Evolutionary conservation across 1,284 basidiomycete genomes (phyloP).

Genomic region (Tetrapyrgos nigripes): DNA sequence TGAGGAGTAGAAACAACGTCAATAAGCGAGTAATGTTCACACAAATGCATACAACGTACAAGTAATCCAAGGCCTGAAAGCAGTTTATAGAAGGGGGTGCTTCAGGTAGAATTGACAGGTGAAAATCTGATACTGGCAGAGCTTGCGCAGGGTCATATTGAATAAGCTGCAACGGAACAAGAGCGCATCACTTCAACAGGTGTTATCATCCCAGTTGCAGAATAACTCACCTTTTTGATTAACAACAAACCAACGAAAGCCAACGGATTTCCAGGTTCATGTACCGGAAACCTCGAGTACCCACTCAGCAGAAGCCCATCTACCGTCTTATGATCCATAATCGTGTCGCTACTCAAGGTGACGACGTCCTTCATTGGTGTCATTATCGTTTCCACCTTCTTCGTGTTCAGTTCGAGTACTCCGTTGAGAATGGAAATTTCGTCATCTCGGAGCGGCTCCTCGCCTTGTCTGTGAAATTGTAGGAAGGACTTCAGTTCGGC

Average conservation of each 20-base stretch:
- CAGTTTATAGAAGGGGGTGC: slow-evolving; percentile 87
- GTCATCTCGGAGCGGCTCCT: slow-evolving; percentile 89
- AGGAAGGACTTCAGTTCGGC: slow-evolving; percentile 94
- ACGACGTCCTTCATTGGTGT: slow-evolving; percentile 87
- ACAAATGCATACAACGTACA: slow-evolving; percentile 52
- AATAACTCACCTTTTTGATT: slow-evolving; percentile 71
- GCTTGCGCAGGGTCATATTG: slow-evolving; percentile 88
- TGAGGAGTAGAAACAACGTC: slow-evolving; percentile 33
- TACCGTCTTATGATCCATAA: slow-evolving; percentile 83
- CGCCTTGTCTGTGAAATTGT: slow-evolving; percentile 87
- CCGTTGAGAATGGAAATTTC: slow-evolving; percentile 91
- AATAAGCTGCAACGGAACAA: slow-evolving; percentile 66
- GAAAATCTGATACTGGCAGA: slow-evolving; percentile 77
- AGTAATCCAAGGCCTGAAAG: slow-evolving; percentile 86
- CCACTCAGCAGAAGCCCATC: slow-evolving; percentile 83
- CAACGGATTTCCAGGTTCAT: slow-evolving; percentile 76
- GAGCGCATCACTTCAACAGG: not conserved
- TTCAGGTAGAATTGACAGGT: slow-evolving; percentile 89
- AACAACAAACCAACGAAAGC: slow-evolving; percentile 90
- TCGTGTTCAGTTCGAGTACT: slow-evolving; percentile 85
- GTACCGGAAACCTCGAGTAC: slow-evolving; percentile 94
- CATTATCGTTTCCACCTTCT: slow-evolving; percentile 87
- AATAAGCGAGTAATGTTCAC: slow-evolving; percentile 23
- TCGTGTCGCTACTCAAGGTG: slow-evolving; percentile 76
- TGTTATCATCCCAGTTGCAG: not conserved